Base-by-base conservation (phyloP, 176 grass and related monocot species). In the Avena eriantha region DNA sequence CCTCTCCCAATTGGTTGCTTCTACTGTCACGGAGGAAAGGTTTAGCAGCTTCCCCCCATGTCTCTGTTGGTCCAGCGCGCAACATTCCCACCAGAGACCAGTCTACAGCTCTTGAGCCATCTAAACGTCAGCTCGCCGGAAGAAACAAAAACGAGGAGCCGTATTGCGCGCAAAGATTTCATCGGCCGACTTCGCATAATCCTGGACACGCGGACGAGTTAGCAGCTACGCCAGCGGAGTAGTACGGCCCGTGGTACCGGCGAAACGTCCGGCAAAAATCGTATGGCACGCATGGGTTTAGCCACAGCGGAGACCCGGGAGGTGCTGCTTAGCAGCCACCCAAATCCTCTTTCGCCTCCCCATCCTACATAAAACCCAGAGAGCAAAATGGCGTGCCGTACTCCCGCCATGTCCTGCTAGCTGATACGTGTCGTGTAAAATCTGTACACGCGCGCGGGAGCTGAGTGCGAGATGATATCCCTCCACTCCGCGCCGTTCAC, bases 271-370 rank as follows among this genome's bases (percentile, higher is more conserved):
- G 22, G 47, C 69, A 45, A 23, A 53, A 45, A 77, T 77, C 74
- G 79, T 87, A 82, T 82, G 86, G 86, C 79, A 46, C 70, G 47
- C 26, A 64, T 6, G 78, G 67, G 77, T 31, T 86, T 87, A 86
- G 84, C 84, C 74, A 72, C 84, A 85, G 12, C 4, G 48, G 72
- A 75, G 71, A 29, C 73, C 0, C 46, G 34, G 54, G 18, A 10
- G 82, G 64, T 76, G 83, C 46, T 3, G 73, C 76, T 64, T 64
- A 76, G 24, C 71, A 53, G 29, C 72, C 76, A 80, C 84, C 73
- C 72, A 69, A 57, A 58, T 80, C 65, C 65, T 80, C 76, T 71
- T 50, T 2, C 12, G 50, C 74, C 16, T 45, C 17, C 11, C 39
- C 66, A 4, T 9, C 7, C 71, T 45, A 0, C 78, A 34, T 33